Percentiles rank a stretch among this genome's conserved stretches.
phyloP scores from a whole-genome alignment of 495 filamentous ascomycete species.

The Achaetomiella virescens region DNA sequence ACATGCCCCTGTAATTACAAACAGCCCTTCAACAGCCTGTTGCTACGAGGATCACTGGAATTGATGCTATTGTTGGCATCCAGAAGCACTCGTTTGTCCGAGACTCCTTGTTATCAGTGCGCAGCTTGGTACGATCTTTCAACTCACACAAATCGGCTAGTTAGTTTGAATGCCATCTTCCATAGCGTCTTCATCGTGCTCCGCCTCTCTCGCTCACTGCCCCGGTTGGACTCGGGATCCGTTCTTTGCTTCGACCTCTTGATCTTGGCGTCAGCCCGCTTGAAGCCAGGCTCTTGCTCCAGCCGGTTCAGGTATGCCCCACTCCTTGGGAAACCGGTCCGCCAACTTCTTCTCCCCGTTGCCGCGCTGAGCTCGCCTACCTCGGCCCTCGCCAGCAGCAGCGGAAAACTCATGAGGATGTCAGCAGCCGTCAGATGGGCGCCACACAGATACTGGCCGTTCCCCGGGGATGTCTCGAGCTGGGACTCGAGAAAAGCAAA shows the following conservation, averaged over 20 bases:
- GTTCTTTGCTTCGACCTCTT: constrained; percentile 41
- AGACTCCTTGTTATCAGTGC: no score
- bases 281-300: constrained; percentile 55
- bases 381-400: constrained; percentile 52
- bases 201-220: no score
- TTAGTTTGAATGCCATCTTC: no score
- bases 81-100: no score
- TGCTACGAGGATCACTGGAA: no score
- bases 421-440: constrained; percentile 68
- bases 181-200: no score
- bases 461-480: constrained; percentile 49
- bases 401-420: constrained; percentile 70
- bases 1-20: no score
- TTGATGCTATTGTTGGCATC: no score
- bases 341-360: constrained; percentile 17
- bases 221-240: no score
- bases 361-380: constrained; percentile 44
- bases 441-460: constrained; percentile 67
- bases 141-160: no score
- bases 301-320: constrained; percentile 57
- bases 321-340: constrained; percentile 41
- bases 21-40: no score
- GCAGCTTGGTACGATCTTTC: no score
- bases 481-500: constrained; percentile 68
- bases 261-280: constrained; percentile 50